These are phyloP conservation scores for Volvox africanus DNA, from an alignment of 139 green algal species.

Conservation along the genomic window DNA sequence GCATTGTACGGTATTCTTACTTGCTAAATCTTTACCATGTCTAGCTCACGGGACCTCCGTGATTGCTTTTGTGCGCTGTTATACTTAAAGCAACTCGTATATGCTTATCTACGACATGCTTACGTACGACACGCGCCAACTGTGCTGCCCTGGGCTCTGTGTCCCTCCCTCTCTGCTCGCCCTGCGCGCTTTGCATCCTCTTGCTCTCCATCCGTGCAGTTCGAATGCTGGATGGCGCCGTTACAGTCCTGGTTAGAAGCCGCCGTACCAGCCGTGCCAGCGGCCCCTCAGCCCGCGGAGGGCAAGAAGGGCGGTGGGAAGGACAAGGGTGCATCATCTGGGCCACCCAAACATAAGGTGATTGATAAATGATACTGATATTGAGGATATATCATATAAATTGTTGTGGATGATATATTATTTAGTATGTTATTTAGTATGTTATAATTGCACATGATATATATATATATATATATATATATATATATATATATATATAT, in stretches of 20 bases:
- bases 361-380: not conserved
- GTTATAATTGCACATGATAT: too few species aligned
- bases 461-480: too few species aligned
- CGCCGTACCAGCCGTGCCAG: slow-evolving; percentile 9
- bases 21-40: not conserved
- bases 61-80: too few species aligned
- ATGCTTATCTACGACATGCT: too few species aligned
- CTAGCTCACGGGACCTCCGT: not conserved
- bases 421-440: too few species aligned
- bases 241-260: slow-evolving; percentile 12
- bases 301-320: not conserved
- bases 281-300: not conserved
- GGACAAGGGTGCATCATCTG: not conserved
- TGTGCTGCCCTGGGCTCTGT: too few species aligned
- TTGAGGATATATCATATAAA: too few species aligned
- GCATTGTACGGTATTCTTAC: too few species aligned
- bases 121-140: too few species aligned
- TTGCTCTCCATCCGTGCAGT: not conserved
- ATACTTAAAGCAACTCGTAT: too few species aligned
- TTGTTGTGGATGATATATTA: too few species aligned
- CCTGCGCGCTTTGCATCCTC: not conserved
- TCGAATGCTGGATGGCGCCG: slow-evolving; percentile 21
- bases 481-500: too few species aligned
- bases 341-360: slow-evolving; percentile 43
- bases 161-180: not conserved